phyloP scores from a whole-genome alignment of 805 yeast genomes.

The Kregervanrija pseudodelftensis region DNA sequence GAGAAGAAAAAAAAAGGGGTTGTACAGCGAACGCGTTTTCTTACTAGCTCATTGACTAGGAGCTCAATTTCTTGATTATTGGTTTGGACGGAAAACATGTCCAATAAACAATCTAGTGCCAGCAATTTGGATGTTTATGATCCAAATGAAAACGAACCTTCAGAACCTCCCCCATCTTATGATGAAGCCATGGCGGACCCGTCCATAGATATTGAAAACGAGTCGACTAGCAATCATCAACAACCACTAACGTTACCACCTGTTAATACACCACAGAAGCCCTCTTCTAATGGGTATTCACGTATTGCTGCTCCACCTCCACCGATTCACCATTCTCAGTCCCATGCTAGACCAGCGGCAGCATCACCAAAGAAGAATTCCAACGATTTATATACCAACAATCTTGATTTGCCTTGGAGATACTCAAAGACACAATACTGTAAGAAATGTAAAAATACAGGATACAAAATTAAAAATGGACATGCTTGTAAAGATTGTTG shows the following conservation, averaged over 20 bases:
- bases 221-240: conserved; percentile 2
- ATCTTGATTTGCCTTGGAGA: conserved; percentile 49
- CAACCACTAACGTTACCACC: conserved; percentile 4
- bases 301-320: conserved; percentile 8
- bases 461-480: conserved; percentile 54
- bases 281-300: background rate
- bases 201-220: background rate
- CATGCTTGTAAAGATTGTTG: conserved; percentile 65
- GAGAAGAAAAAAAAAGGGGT: background rate
- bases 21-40: background rate
- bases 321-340: background rate
- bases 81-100: no score
- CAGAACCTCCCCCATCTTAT: conserved; percentile 39
- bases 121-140: conserved; percentile 7
- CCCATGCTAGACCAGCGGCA: no score
- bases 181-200: conserved; percentile 30
- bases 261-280: conserved; percentile 1
- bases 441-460: conserved; percentile 67
- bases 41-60: no score
- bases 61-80: no score
- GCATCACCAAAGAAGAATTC: no score
- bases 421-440: conserved; percentile 50
- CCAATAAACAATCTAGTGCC: background rate
- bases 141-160: conserved; percentile 10
- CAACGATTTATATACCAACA: conserved; percentile 8